Base-by-base conservation (phyloP, 257 asterid species). In the Misopates orontium region DNA sequence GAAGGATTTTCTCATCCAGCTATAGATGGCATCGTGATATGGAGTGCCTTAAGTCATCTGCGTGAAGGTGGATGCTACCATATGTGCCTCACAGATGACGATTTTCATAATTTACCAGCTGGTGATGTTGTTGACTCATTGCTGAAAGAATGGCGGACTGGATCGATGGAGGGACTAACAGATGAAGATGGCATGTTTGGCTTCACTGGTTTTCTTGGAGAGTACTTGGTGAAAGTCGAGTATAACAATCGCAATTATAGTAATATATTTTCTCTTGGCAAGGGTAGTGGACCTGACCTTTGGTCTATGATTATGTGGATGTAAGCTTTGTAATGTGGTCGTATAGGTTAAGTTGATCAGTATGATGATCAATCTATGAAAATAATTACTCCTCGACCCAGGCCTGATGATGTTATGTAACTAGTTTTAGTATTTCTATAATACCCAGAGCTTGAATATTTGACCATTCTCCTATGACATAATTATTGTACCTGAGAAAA, bases 71-170 rank as follows among this genome's bases (percentile, higher is more conserved):
- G 82, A 12, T 89, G 96, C 55, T 82, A 76, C 60, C 71, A 74
- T 15, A 81, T 89, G 92, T 89, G 95, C 67, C 87, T 89, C 16
- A 81, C 95, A 0, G 90, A 89, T 68, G 40, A 62, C 39, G 71
- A 75, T 45, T 84, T 89, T 69, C 78, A 52, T 18, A 71, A 72
- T 66, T 85, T 81, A 66, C 56, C 82, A 5, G 48, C 82, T 0
- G 78, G 85, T 0, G 82, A 84, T 11, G 79, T 62, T 0, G 86
- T 86, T 0, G 90, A 89, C 71, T 75, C 45, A 60, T 67, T 88
- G 14, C 44, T 84, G 21, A 62, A 17, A 7, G 85, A 80, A 69
- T 82, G 84, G 87, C 60, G 59, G 10, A 74, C 71, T 11, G 84
- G 31, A 20, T 49, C 12, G 18, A 45, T 71, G 20, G 66, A 40